These are phyloP conservation scores for Helotiales sp. DNA, from an alignment of 2,329 filamentous ascomycete genomes.

Conservation along the genomic window DNA sequence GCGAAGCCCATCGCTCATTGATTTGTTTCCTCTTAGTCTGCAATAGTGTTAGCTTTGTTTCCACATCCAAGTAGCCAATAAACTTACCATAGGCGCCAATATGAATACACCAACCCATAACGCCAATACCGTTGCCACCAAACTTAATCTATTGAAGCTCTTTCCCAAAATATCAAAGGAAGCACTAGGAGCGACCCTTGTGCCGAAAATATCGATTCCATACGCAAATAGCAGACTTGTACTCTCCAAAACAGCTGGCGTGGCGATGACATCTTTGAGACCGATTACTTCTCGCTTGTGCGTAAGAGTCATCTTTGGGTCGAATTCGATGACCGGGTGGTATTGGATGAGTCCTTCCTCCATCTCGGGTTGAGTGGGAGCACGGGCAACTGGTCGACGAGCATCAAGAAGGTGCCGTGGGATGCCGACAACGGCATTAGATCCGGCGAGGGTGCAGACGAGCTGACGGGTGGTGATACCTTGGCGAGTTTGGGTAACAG, in stretches of 20 bases:
- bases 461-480: slow-evolving; percentile 85
- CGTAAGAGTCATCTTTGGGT: slow-evolving; percentile 76
- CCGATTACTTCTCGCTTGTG: slow-evolving; percentile 82
- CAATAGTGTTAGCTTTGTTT: slow-evolving; percentile 36
- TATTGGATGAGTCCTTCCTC: slow-evolving; percentile 85
- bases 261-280: slow-evolving; percentile 69
- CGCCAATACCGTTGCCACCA: slow-evolving; percentile 81
- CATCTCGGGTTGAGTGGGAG: slow-evolving; percentile 74
- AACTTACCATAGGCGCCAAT: slow-evolving; percentile 81
- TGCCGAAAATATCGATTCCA: slow-evolving; percentile 86
- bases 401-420: slow-evolving; percentile 80
- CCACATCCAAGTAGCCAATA: not conserved
- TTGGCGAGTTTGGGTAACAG: slow-evolving; percentile 86
- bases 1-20: slow-evolving; percentile 57
- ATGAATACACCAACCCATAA: slow-evolving; percentile 74
- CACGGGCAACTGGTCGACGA: slow-evolving; percentile 80
- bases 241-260: slow-evolving; percentile 82
- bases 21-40: slow-evolving; percentile 68
- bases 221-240: slow-evolving; percentile 88
- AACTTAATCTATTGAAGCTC: slow-evolving; percentile 87
- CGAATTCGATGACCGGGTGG: slow-evolving; percentile 74
- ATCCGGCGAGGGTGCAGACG: slow-evolving; percentile 72
- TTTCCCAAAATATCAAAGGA: slow-evolving; percentile 91
- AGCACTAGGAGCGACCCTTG: slow-evolving; percentile 81
- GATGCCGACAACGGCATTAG: slow-evolving; percentile 75